Percentiles rank a stretch among this genome's conserved stretches.
Evolutionary conservation across 768 basidiomycete species (phyloP).

Genomic region (Tylopilus rubrobrunneus): DNA sequence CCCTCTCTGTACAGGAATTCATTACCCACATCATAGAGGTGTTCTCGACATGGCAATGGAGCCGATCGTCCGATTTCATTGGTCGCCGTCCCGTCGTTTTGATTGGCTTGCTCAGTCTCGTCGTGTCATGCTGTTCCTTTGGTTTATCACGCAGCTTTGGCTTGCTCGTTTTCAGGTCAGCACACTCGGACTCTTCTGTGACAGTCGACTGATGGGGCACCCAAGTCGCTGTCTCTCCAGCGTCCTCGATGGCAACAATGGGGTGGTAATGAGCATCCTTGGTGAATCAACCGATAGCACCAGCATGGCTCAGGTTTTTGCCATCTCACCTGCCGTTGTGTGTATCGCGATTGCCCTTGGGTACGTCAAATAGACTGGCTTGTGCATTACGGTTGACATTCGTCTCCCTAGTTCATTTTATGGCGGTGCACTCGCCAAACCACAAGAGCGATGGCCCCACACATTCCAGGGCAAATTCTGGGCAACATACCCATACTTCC

Average conservation of each 20-base stretch:
- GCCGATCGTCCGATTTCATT: constrained; percentile 53
- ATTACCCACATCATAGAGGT: constrained; percentile 59
- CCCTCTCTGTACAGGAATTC: constrained; percentile 53
- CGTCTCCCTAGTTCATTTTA: constrained; percentile 45
- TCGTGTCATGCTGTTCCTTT: constrained; percentile 53
- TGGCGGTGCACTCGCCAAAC: constrained; percentile 31
- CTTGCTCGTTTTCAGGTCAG: constrained; percentile 50
- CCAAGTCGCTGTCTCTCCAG: constrained; percentile 34
- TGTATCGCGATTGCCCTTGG: not conserved
- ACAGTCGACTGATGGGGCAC: constrained; percentile 3
- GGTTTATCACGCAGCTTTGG: constrained; percentile 57
- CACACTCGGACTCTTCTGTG: not conserved
- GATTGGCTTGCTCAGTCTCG: constrained; percentile 48
- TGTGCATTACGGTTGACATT: not conserved
- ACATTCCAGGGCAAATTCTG: constrained; percentile 42
- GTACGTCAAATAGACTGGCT: not conserved
- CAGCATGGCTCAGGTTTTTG: no score
- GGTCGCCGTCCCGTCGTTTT: constrained; percentile 63
- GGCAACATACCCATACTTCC: constrained; percentile 35
- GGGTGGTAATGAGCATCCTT: constrained; percentile 32
- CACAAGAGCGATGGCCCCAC: constrained; percentile 47
- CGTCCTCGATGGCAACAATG: constrained; percentile 37
- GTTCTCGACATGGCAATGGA: constrained; percentile 59
- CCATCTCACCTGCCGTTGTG: no score
- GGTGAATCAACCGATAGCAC: no score